Base-by-base conservation (phyloP, 441 rosid species). In the Raphanus hybrid region DNA sequence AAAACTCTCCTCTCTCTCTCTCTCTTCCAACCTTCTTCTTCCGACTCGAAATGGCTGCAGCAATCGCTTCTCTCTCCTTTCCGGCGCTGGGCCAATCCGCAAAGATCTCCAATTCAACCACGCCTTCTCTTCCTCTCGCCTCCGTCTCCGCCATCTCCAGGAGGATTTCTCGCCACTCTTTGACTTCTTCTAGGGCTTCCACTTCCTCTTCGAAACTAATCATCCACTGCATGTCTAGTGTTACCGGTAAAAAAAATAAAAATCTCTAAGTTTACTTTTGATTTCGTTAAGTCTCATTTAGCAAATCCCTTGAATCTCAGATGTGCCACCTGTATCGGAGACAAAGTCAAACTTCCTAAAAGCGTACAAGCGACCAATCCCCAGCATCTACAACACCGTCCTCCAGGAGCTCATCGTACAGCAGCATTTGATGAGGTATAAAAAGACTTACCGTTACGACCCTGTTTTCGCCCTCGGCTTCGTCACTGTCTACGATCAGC, bases 401-500 rank as follows among this genome's bases (percentile, higher is more conserved):
- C 75, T 95, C 18, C 99, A 90, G 84, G 99, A 95, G 83, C 80
- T 95, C 80, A 87, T 93, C 26, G 99, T 93, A 69, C 99, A 91
- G 86, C 99, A 95, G 60, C 99, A 95, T 84, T 84, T 95, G 91
- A 83, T 87, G 88, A 90, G 89, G 80, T 95, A 90, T 84, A 95
- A 93, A 89, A 90, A 67, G 86, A 85, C 87, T n/a, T 91, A 88
- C 70, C 84, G 80, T 6, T 95, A 95, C 69, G 99, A 95, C 54
- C 87, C 96, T 2, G 91, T 95, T 52, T 95, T 95, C 62, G 98
- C 98, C 59, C 97, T 95, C 54, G 99, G 99, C 71, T 91, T 93
- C 65, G 98, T 93, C 63, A 95, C 98, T 48, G 92, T 95, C 2
- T 95, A 86, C 70, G 97, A 95, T 87, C 95, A 91, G 75, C 97